A percentile compares a stretch with the other conserved stretches of the same genome.
phyloP scores from a whole-genome alignment of 352 stramenopile genomes.

The Globisporangium perplexum region DNA sequence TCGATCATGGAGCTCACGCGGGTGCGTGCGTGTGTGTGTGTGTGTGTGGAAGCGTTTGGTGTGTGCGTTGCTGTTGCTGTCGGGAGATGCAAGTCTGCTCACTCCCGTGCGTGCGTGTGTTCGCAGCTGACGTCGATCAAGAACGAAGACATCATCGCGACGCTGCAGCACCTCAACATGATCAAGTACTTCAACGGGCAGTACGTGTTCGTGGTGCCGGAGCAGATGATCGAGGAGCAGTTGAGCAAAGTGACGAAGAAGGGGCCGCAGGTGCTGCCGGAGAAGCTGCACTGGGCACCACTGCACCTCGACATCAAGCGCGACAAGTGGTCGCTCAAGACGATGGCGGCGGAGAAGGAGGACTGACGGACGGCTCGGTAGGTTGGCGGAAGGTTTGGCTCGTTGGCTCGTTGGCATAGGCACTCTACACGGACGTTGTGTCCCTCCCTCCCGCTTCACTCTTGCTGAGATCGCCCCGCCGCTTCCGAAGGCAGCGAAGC shows the following conservation, averaged over 20 bases:
- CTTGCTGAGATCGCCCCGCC: not conserved
- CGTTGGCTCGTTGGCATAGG: not conserved
- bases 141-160: conserved; percentile 98
- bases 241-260: conserved; percentile 76
- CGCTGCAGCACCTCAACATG: conserved; percentile 97
- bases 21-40: conserved; percentile 60
- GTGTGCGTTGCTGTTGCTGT: not conserved
- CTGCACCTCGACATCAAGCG: conserved; percentile 77
- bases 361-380: conserved; percentile 30
- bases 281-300: conserved; percentile 81
- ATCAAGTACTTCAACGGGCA: conserved; percentile 99
- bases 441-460: not conserved
- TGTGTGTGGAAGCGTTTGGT: conserved; percentile 21
- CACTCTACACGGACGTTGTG: not conserved
- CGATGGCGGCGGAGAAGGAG: conserved; percentile 13
- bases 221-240: conserved; percentile 87
- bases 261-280: conserved; percentile 54
- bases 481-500: conserved; percentile 1
- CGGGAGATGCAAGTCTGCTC: not conserved
- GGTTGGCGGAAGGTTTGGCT: not conserved
- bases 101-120: not conserved
- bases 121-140: conserved; percentile 85
- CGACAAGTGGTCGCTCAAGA: conserved; percentile 86
- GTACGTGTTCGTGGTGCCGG: conserved; percentile 96
- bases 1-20: conserved; percentile 96